Evolutionary conservation across 306 rosid species (phyloP).

Genomic region (apple (Malus domestica)): ASM211411v1 NC_041797.1:17197501-17198000

Average conservation of each 20-base stretch:
- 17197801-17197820: neutral
- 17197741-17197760: neutral
- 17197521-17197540: slow-evolving; percentile 72
- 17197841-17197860: slow-evolving; percentile 93
- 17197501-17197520: slow-evolving; percentile 94
- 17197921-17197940: neutral
- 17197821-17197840: slow-evolving; percentile 55
- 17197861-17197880: slow-evolving; percentile 79
- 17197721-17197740: neutral
- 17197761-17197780: neutral
- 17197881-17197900: slow-evolving; percentile 64
- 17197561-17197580: slow-evolving; percentile 67
- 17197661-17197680: neutral
- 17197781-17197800: neutral
- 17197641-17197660: neutral
- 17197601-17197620: slow-evolving; percentile 24
- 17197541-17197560: slow-evolving; percentile 71
- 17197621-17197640: neutral
- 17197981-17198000: slow-evolving; percentile 10
- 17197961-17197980: neutral
- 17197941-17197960: neutral
- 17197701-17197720: neutral
- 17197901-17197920: slow-evolving; percentile 48
- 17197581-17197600: slow-evolving; percentile 69
- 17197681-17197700: neutral